These are phyloP conservation scores for Trichoderma sp. DNA, from an alignment of 2,329 filamentous ascomycete genomes.

Conservation along the genomic window DNA sequence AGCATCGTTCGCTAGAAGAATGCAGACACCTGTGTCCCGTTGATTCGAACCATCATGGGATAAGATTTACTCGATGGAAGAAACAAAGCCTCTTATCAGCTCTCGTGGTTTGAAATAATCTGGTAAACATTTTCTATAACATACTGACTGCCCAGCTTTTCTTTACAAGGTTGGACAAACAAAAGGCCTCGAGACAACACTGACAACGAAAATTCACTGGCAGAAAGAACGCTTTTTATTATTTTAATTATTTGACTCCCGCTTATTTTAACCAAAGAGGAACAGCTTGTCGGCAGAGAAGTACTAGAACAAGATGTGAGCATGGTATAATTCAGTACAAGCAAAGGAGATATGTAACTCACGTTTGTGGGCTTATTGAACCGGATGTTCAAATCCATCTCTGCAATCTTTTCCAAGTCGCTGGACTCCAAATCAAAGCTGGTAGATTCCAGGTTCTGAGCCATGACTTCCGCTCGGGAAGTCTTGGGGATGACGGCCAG, in stretches of 20 bases:
- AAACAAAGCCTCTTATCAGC: neutral
- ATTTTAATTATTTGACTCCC: neutral
- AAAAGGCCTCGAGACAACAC: neutral
- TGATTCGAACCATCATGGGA: neutral
- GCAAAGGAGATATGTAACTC: conserved; percentile 43
- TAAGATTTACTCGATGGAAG: neutral
- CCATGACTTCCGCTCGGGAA: conserved; percentile 56
- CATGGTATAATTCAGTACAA: neutral
- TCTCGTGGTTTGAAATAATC: neutral
- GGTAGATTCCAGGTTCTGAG: conserved; percentile 69
- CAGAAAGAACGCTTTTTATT: conserved; percentile 7
- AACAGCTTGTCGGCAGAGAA: conserved; percentile 60
- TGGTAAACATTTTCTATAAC: conserved; percentile 8
- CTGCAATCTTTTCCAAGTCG: conserved; percentile 69
- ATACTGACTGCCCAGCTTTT: conserved; percentile 8
- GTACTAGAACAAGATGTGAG: conserved; percentile 47
- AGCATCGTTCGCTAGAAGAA: conserved; percentile 10
- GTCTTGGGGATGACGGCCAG: conserved; percentile 84
- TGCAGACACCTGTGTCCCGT: neutral
- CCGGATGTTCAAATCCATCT: conserved; percentile 66
- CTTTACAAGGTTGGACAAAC: neutral
- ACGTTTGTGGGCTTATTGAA: conserved; percentile 79
- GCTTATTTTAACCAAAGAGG: conserved; percentile 56
- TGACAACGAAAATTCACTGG: conserved; percentile 1
- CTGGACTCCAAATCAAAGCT: conserved; percentile 66